Evolutionary conservation across 2,329 filamentous ascomycete genomes (phyloP).

Genomic region (Coniella lustricola): DNA sequence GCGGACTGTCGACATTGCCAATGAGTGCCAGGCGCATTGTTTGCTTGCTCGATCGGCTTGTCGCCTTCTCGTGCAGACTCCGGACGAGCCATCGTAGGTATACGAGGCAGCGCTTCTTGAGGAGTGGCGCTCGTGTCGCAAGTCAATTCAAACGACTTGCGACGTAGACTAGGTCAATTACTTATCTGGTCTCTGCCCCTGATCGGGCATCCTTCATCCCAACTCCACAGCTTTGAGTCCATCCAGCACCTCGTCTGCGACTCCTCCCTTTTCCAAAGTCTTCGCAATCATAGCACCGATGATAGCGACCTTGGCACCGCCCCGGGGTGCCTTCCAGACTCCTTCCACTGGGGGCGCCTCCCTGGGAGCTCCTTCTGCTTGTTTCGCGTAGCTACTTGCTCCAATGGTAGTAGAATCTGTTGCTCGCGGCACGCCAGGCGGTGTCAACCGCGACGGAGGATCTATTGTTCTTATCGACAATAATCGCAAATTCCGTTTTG

Average conservation of each 20-base stretch:
- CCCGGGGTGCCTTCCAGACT: slow-evolving; percentile 80
- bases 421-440: slow-evolving; percentile 60
- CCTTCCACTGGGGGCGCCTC: slow-evolving; percentile 57
- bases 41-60: background rate
- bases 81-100: too few species aligned
- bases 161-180: slow-evolving; percentile 6
- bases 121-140: background rate
- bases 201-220: slow-evolving; percentile 33
- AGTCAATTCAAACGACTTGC: background rate
- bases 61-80: background rate
- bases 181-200: slow-evolving; percentile 8
- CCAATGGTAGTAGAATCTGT: slow-evolving; percentile 47
- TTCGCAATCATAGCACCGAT: slow-evolving; percentile 69
- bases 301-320: slow-evolving; percentile 70
- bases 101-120: background rate
- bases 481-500: slow-evolving; percentile 44
- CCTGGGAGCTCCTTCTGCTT: slow-evolving; percentile 31
- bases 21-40: background rate
- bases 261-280: slow-evolving; percentile 68
- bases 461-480: slow-evolving; percentile 67
- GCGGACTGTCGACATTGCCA: background rate
- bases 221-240: slow-evolving; percentile 72
- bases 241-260: slow-evolving; percentile 79
- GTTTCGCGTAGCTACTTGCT: slow-evolving; percentile 26
- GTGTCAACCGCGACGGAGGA: slow-evolving; percentile 65